These are phyloP conservation scores for Neurospora sp. DNA, from an alignment of 495 filamentous ascomycete genomes.

Conservation along the genomic window DNA sequence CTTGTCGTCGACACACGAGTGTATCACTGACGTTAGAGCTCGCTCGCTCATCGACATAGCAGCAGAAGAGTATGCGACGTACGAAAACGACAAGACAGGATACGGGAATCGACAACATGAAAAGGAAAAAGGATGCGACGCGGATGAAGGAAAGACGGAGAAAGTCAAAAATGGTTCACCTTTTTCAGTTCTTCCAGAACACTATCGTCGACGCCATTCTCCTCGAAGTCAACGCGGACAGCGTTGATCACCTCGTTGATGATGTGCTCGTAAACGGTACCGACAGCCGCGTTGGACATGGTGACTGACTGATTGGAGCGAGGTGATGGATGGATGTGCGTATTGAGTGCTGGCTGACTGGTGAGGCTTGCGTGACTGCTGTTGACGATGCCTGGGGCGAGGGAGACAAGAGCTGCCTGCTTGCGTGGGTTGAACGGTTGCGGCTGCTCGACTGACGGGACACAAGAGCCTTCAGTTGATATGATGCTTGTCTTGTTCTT, in stretches of 20 bases:
- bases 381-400: background rate
- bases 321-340: background rate
- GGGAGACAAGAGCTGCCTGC: background rate
- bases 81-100: background rate
- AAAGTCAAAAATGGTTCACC: slow-evolving; percentile 43
- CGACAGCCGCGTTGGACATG: slow-evolving; percentile 50
- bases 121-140: slow-evolving; percentile 12
- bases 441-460: background rate
- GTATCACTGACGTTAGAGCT: background rate
- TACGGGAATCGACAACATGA: background rate
- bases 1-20: slow-evolving; percentile 9
- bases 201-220: slow-evolving; percentile 79
- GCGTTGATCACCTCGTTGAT: slow-evolving; percentile 84
- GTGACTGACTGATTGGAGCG: slow-evolving; percentile 8
- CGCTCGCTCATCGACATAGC: background rate
- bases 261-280: slow-evolving; percentile 75
- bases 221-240: slow-evolving; percentile 92
- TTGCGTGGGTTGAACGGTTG: background rate
- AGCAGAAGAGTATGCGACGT: background rate
- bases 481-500: background rate
- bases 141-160: slow-evolving; percentile 9
- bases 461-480: background rate
- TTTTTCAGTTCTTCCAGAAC: slow-evolving; percentile 74
- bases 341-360: background rate
- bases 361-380: background rate